Conservation (phyloP, 139 green algal species). For the Tetraselmis striata region DNA sequence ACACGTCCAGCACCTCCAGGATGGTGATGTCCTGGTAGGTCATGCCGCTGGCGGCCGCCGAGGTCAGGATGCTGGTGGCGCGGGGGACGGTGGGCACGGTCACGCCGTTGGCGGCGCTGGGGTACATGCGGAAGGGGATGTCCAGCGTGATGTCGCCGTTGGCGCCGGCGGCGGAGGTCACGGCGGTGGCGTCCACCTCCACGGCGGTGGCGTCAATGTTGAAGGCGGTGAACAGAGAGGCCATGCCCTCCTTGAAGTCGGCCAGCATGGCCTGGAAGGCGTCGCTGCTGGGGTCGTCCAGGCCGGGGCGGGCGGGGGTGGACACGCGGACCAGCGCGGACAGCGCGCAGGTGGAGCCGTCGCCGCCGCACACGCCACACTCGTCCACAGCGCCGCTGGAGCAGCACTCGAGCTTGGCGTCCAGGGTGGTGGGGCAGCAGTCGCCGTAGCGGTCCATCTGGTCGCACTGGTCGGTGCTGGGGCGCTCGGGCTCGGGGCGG, state of each 20-base stretch:
- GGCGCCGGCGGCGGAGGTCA: background rate
- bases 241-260: background rate
- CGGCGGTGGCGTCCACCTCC: background rate
- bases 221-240: background rate
- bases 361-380: background rate
- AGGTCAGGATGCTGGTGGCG: background rate
- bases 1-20: background rate
- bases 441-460: background rate
- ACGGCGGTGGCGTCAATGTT: background rate
- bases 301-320: no score
- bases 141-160: background rate
- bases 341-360: conserved; percentile 9
- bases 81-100: background rate
- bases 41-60: background rate
- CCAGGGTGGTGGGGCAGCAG: background rate
- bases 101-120: no score
- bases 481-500: no score
- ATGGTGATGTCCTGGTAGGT: background rate
- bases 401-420: background rate
- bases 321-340: background rate
- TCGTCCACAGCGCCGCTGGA: background rate
- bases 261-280: background rate
- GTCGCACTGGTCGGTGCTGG: background rate
- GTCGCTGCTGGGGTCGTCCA: background rate
- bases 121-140: no score